Evolutionary conservation across 2,329 filamentous ascomycete species (phyloP).

Genomic region (Hypoxylon sp.): DNA sequence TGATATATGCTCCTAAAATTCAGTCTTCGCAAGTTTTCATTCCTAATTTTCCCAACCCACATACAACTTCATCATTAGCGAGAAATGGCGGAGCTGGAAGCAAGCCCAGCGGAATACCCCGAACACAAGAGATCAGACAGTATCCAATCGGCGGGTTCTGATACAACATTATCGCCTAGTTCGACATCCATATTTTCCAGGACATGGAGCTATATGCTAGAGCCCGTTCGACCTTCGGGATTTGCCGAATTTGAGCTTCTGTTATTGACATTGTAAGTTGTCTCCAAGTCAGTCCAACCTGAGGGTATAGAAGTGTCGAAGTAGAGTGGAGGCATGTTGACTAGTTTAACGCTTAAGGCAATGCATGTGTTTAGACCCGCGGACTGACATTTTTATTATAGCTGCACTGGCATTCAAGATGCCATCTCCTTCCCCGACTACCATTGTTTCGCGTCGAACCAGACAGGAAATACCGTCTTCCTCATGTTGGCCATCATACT

Average conservation of each 20-base stretch:
- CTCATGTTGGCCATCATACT: slow-evolving; percentile 61
- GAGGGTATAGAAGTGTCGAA: background rate
- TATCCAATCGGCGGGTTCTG: slow-evolving; percentile 12
- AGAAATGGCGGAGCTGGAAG: slow-evolving; percentile 16
- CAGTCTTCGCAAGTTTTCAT: too few relatives aligned
- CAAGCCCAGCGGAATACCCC: slow-evolving; percentile 5
- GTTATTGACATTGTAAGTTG: slow-evolving; percentile 56
- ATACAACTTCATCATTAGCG: background rate
- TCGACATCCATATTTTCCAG: slow-evolving; percentile 34
- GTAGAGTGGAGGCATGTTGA: background rate
- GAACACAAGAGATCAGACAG: slow-evolving; percentile 15
- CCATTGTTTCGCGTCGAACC: slow-evolving; percentile 70
- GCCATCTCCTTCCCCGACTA: slow-evolving; percentile 68
- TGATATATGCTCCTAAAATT: background rate
- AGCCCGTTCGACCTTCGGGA: slow-evolving; percentile 49
- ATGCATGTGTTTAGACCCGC: background rate
- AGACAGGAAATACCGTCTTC: slow-evolving; percentile 72
- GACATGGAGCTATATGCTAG: slow-evolving; percentile 41
- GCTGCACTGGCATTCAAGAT: slow-evolving; percentile 63
- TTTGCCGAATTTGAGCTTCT: slow-evolving; percentile 58
- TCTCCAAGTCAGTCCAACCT: background rate
- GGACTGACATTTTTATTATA: slow-evolving; percentile 25
- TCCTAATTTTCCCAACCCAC: too few relatives aligned
- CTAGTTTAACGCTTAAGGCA: background rate
- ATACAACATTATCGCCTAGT: slow-evolving; percentile 4